Base-by-base conservation (phyloP, 108 stramenopile genomes). In the Tribonema minus region DNA sequence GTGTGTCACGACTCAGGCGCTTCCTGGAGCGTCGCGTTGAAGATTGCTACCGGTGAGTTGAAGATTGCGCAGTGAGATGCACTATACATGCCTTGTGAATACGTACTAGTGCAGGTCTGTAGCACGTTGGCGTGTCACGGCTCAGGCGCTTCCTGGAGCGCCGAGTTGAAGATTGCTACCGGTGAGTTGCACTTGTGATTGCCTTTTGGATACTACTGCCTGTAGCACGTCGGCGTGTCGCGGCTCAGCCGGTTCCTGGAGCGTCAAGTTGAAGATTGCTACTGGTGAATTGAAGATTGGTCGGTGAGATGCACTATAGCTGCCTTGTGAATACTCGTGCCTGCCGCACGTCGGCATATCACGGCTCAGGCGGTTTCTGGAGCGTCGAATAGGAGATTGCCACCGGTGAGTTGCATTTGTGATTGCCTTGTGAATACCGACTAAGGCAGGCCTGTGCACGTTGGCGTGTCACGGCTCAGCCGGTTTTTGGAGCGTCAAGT, bases 1-100 rank as follows among this genome's bases (percentile, higher is more conserved):
- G 76, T 35, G 85, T 93, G 46, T 82, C 83, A 59, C 86, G 89
- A 4, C 88, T 93, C 12, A 88, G 92, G 33, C 86, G 89, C 23
- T 95, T 95, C 71, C 80, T 95, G 34, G 94, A 95, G 76, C 65
- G 88, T 66, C 90, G 92, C 54, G 92, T 95, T 28, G 92, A 95
- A 76, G 92, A 92, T 64, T 91, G 88, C 68, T 95, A 95, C 80
- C n/a, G n/a, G n/a, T n/a, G n/a, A n/a, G n/a, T n/a, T n/a, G n/a
- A n/a, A n/a, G n/a, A n/a, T n/a, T n/a, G n/a, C n/a, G n/a, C n/a
- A n/a, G n/a, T n/a, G n/a, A n/a, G n/a, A n/a, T n/a, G n/a, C n/a
- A n/a, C n/a, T n/a, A n/a, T n/a, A n/a, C n/a, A n/a, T n/a, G n/a
- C n/a, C n/a, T n/a, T n/a, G n/a, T n/a, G n/a, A n/a, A n/a, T n/a